Evolutionary conservation across 2,329 filamentous ascomycete genomes (phyloP), one percentile per base, ranked within the genome.

Genomic region (Thielaviopsis cerberus): DNA sequence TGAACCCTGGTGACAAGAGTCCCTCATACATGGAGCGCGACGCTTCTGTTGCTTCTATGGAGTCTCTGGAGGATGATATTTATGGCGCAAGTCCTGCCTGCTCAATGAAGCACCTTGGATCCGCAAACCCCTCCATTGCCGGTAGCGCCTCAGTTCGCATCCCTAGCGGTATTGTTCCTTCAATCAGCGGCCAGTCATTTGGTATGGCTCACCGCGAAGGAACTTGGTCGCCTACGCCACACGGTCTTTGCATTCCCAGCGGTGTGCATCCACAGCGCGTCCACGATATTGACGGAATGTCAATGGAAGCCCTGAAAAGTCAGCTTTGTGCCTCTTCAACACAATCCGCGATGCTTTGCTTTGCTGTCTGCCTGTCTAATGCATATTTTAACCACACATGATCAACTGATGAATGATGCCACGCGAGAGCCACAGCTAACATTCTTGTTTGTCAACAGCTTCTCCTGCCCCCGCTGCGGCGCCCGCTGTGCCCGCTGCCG

Each of bases 401-500:
- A 48, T 22, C 17, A 20, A 48, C 41, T 48, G n/a, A 22, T 48
- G 41, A 48, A 48, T 20, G 20, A 22, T 48, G n/a, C n/a, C 41
- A 5, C n/a, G 41, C 37, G 13, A 41, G 22, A 30, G 15, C 23
- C 13, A 50, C 24, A 7, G 26, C 59, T 61, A 55, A 61, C 57
- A 50, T 55, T 54, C 51, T 22, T n/a, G 20, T n/a, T 30, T 45
- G 23, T 15, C 50, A 48, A 20, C 13, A 55, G 53, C 57, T 59
- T 56, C 59, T 55, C 56, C 54, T 52, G 58, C 63, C 62, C 62
- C 65, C 63, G 58, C 65, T 67, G 67, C 67, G 58, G 65, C 69
- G 55, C 66, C 68, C 64, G 69, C 68, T 65, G 64, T 67, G 61
- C 63, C 67, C 56, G 76, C 80, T 64, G 73, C 77, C 65, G 80